Evolutionary conservation across 257 asterid species (phyloP), one percentile per base, ranked within the genome.

Genomic region (Mentha longifolia): DNA sequence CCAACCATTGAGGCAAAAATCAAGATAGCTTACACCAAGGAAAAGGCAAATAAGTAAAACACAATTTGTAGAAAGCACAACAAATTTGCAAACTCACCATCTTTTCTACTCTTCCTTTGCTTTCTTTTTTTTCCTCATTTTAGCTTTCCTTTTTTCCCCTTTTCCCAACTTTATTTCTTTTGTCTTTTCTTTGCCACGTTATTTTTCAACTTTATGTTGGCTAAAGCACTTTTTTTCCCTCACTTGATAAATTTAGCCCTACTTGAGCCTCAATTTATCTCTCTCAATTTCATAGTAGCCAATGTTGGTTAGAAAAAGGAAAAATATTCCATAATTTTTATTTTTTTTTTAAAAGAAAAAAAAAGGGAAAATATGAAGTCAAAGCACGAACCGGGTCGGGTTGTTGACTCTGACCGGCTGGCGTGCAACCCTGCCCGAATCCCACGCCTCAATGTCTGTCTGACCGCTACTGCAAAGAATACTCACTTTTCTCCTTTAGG

Each of bases 111-210:
- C 37, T 68, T 30, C 16, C 37, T 55, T 10, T 50, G 10, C n/a
- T 13, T 20, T 20, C n/a, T 41, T 9, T 15, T 35, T 17, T 9
- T 3, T 51, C 8, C 5, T 41, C 3, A 7, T 14, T 4, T 37
- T 54, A 61, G 49, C 80, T 59, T 60, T 59, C 16, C 16, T 59
- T 61, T 22, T 30, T 59, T 30, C 7, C 22, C 15, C 28, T 25
- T 61, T 61, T 19, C 10, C 30, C 15, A 51, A 39, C 70, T 72
- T 72, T 63, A 30, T 35, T 56, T 72, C 72, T 59, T 43, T 72
- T 67, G 50, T 13, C 47, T n/a, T 65, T 80, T 45, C 50, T 46
- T 65, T 68, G 59, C 85, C 85, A 77, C 80, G 70, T 77, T 80
- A 50, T 77, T 83, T 72, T 61, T 35, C 52, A 66, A 67, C 80